Base-by-base conservation (phyloP, 73 alveolate genomes). In the Paramecium octaurelia region DNA sequence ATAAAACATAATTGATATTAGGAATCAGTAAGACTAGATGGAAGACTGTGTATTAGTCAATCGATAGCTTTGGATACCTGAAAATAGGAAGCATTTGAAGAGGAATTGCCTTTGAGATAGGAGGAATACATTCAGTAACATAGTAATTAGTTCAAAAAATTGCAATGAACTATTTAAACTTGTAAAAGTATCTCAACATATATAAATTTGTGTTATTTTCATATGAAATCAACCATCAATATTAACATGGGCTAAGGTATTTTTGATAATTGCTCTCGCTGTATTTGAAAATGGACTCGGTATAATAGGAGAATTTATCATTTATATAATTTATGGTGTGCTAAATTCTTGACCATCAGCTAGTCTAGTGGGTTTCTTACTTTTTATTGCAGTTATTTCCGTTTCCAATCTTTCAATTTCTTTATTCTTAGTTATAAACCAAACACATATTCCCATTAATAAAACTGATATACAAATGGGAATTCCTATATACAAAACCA, bases 231-330 rank as follows among this genome's bases (percentile, higher is more conserved):
- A 54, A 54, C 69, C 69, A 54, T 54, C 69, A 8, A 6, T 2
- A 54, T 18, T 18, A 16, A 54, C 7, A 18, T 54, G 18, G 11
- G 35, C 69, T 54, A 54, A 54, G 9, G 6, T 54, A 4, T 20
- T 54, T 16, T 18, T 54, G 1, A 54, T 34, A 54, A 18, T 18
- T 27, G 46, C 46, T 64, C 84, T 64, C 0, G 44, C 84, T 64
- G 84, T 64, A 34, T 64, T 64, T 31, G 84, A 64, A 24, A 64
- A 64, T 27, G 84, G 84, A 64, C 84, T 64, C 6, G 84, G 84
- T 24, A 27, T 34, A 27, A n/a, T n/a, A n/a, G 69, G 69, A 20
- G 69, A 54, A 54, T 54, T 54, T 7, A 64, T 64, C 12, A 64
- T 14, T 10, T 64, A 34, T 34, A 64, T 64, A 2, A 64, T 64